Percentiles rank a stretch among this genome's conserved stretches.
Evolutionary conservation across 176 grass and related monocot species (phyloP).

Genomic region (Thalia dealbata): DNA sequence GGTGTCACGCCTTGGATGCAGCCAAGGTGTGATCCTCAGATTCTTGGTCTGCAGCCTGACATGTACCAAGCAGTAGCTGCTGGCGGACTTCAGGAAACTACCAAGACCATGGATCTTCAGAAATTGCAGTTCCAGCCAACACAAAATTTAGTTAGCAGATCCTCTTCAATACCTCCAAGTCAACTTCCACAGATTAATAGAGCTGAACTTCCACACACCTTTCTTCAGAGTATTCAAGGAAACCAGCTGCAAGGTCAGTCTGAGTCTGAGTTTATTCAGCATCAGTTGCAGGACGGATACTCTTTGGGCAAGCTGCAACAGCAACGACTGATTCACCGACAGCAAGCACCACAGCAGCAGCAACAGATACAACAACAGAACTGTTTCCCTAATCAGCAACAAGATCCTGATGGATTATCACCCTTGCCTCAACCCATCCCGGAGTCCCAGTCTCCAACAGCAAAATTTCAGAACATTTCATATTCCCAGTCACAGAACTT

Average conservation of each 20-base stretch:
- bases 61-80: slow-evolving; percentile 56
- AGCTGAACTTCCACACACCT: slow-evolving; percentile 45
- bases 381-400: slow-evolving; percentile 37
- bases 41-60: slow-evolving; percentile 61
- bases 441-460: slow-evolving; percentile 28
- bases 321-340: slow-evolving; percentile 32
- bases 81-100: slow-evolving; percentile 34
- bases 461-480: slow-evolving; percentile 9
- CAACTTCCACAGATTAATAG: slow-evolving; percentile 62
- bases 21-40: slow-evolving; percentile 48
- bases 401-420: slow-evolving; percentile 34
- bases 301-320: slow-evolving; percentile 42
- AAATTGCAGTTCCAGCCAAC: slow-evolving; percentile 89
- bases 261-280: slow-evolving; percentile 35
- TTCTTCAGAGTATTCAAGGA: slow-evolving; percentile 41
- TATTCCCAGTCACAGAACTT: slow-evolving; percentile 22
- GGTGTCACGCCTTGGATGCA: slow-evolving; percentile 74
- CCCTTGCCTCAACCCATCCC: slow-evolving; percentile 37
- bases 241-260: slow-evolving; percentile 40
- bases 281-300: slow-evolving; percentile 41
- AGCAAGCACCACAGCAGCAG: slow-evolving; percentile 52
- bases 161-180: slow-evolving; percentile 30
- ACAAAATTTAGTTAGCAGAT: slow-evolving; percentile 41
- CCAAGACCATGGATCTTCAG: slow-evolving; percentile 21
- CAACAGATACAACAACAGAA: slow-evolving; percentile 12